Conservation (phyloP, 768 basidiomycete species). For the Psilocybe sp. region DNA sequence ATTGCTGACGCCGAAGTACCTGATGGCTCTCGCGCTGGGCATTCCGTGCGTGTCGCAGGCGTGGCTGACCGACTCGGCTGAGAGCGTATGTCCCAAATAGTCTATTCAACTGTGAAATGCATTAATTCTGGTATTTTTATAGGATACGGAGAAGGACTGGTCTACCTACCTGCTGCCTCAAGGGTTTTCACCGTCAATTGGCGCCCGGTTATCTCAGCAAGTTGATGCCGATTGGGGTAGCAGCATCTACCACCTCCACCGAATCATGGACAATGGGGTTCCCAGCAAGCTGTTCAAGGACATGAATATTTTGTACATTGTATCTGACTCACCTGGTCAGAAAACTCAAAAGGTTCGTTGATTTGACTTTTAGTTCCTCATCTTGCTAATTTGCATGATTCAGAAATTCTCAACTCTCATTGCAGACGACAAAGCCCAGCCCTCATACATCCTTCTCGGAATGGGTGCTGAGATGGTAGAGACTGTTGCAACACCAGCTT, state of each 20-base stretch:
- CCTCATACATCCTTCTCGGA: constrained; percentile 52
- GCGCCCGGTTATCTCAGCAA: constrained; percentile 40
- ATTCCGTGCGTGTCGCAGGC: constrained; percentile 72
- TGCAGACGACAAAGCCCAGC: constrained; percentile 30
- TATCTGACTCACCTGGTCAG: too few relatives aligned
- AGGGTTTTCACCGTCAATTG: constrained; percentile 48
- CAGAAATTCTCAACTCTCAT: constrained; percentile 8
- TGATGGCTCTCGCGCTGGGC: constrained; percentile 81
- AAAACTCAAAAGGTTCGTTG: constrained; percentile 35
- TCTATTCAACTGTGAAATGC: not conserved
- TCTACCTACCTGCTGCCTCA: constrained; percentile 50
- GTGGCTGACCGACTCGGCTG: constrained; percentile 48
- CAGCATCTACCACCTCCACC: constrained; percentile 45
- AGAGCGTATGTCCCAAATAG: constrained; percentile 21
- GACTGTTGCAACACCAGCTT: constrained; percentile 47
- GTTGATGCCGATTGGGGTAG: constrained; percentile 49
- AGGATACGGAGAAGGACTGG: constrained; percentile 56
- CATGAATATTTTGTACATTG: constrained; percentile 59
- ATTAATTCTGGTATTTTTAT: constrained; percentile 1
- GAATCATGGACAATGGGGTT: constrained; percentile 59
- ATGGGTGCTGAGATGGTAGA: constrained; percentile 79
- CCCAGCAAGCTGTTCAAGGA: constrained; percentile 55
- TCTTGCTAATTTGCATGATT: not conserved
- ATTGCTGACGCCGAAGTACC: constrained; percentile 73
- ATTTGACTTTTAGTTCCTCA: not conserved